Conservation (phyloP, 1,284 basidiomycete genomes). For the Ceratobasidium sp. region DNA sequence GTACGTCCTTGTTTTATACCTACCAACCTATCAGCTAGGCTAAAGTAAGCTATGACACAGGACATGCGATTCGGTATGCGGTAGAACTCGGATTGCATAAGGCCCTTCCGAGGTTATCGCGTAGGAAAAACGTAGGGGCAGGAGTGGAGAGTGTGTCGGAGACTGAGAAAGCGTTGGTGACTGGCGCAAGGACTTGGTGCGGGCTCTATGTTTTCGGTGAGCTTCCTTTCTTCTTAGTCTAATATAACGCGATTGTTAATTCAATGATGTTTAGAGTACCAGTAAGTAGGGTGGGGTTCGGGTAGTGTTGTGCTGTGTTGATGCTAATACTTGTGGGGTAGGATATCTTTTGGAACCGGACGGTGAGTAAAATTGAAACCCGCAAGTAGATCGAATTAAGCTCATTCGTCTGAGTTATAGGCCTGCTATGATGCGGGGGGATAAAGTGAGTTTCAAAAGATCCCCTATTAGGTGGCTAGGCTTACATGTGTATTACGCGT, state of each 20-base stretch:
- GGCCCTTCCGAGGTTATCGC: slow-evolving; percentile 48
- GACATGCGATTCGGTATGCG: slow-evolving; percentile 50
- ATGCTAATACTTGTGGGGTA: too few relatives aligned
- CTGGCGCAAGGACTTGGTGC: slow-evolving; percentile 50
- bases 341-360: slow-evolving; percentile 50
- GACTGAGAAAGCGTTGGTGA: slow-evolving; percentile 45
- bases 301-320: too few relatives aligned
- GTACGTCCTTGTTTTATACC: slow-evolving; percentile 14
- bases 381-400: too few relatives aligned
- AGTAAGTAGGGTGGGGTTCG: too few relatives aligned
- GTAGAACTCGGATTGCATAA: slow-evolving; percentile 50
- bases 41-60: background rate
- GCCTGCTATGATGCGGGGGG: slow-evolving; percentile 51
- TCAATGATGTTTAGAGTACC: slow-evolving; percentile 41
- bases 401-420: too few relatives aligned
- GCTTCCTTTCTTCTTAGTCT: background rate
- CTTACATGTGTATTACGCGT: background rate
- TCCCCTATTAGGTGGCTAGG: background rate
- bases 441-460: slow-evolving; percentile 44
- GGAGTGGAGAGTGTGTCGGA: slow-evolving; percentile 10
- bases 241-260: background rate
- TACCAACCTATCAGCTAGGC: too few relatives aligned
- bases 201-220: slow-evolving; percentile 51
- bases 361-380: slow-evolving; percentile 31
- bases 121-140: slow-evolving; percentile 24